Conservation (phyloP, 2,329 filamentous ascomycete species). For the Fusarium miscanthi region DNA sequence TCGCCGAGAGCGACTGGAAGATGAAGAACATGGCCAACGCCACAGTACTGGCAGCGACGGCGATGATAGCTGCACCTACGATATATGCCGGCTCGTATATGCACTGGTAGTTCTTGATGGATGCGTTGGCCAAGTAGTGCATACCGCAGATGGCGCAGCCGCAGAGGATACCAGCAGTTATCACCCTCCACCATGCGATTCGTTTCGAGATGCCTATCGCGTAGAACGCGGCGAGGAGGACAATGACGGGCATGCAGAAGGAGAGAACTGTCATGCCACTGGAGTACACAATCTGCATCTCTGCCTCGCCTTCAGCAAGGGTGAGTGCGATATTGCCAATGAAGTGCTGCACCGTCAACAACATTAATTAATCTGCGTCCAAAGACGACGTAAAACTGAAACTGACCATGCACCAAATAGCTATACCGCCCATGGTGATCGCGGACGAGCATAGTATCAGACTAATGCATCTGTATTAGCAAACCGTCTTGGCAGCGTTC, state of each 20-base stretch:
- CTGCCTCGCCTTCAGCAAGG: background rate
- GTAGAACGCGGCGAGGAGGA: constrained; percentile 79
- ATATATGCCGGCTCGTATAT: constrained; percentile 70
- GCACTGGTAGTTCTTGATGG: constrained; percentile 81
- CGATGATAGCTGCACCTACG: constrained; percentile 76
- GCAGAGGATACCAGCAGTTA: constrained; percentile 73
- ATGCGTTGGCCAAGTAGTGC: constrained; percentile 87
- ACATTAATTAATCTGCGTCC: background rate
- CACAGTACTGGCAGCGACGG: constrained; percentile 75
- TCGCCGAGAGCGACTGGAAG: constrained; percentile 79
- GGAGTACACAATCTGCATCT: constrained; percentile 15
- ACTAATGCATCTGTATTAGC: constrained; percentile 4
- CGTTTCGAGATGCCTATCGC: constrained; percentile 70
- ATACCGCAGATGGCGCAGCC: constrained; percentile 83
- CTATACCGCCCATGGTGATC: constrained; percentile 23
- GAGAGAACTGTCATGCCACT: constrained; percentile 11
- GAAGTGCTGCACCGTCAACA: background rate
- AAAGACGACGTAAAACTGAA: constrained; percentile 40
- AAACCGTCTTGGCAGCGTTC: background rate
- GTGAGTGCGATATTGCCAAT: constrained; percentile 16
- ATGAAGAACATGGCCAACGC: constrained; percentile 83
- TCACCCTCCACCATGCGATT: constrained; percentile 68
- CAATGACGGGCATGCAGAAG: constrained; percentile 61
- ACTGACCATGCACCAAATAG: constrained; percentile 26
- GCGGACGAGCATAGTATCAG: constrained; percentile 9